phyloP scores from a whole-genome alignment of 1,139 yeast genomes.

The Hyphopichia khmerensis region DNA sequence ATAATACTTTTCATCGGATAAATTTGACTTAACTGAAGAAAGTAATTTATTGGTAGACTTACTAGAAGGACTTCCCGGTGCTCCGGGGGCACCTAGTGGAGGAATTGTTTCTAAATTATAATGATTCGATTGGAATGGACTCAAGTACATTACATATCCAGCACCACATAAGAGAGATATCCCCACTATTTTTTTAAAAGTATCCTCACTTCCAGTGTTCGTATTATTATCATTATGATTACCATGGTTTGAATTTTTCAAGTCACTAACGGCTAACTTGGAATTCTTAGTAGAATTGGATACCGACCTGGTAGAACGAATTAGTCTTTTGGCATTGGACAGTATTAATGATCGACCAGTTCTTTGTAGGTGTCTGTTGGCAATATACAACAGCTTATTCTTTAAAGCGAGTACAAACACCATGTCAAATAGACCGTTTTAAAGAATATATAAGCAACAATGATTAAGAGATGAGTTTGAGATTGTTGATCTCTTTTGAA shows the following conservation, averaged over 20 bases:
- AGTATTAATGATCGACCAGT: slow-evolving; percentile 12
- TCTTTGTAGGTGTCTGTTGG: slow-evolving; percentile 14
- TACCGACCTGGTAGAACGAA: slow-evolving; percentile 11
- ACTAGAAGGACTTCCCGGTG: slow-evolving; percentile 8
- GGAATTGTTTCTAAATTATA: slow-evolving; percentile 45
- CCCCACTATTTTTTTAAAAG: neutral
- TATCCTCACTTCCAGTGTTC: neutral
- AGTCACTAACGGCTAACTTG: neutral
- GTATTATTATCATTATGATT: neutral
- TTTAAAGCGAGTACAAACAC: slow-evolving; percentile 14
- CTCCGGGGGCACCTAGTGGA: slow-evolving; percentile 14
- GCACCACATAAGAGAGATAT: neutral
- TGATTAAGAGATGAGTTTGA: no score
- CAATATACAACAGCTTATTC: slow-evolving; percentile 14
- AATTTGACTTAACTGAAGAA: neutral
- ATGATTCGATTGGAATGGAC: slow-evolving; percentile 42
- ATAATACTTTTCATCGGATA: slow-evolving; percentile 29
- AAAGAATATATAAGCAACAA: no score
- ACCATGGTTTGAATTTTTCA: neutral
- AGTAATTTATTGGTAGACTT: neutral
- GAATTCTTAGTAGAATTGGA: slow-evolving; percentile 1
- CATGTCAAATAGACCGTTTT: slow-evolving; percentile 5
- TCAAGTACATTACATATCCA: slow-evolving; percentile 13
- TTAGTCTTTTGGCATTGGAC: slow-evolving; percentile 9
- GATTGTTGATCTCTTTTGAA: no score